Base-by-base conservation (phyloP, 192 early-diverging fungal species). In the Coemansia umbellata region DNA sequence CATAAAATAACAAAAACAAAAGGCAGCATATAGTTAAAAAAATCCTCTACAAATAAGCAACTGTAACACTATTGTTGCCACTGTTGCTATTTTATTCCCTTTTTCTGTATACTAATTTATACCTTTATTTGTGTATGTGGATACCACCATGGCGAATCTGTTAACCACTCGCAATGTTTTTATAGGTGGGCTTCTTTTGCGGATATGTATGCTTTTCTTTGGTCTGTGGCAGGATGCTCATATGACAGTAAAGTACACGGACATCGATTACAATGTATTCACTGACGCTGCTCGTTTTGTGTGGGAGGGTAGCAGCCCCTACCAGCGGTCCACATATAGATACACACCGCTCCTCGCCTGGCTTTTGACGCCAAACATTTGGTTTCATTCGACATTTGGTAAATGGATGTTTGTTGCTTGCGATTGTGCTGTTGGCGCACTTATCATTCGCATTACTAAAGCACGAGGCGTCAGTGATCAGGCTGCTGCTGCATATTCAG, bases 231-330 rank as follows among this genome's bases (percentile, higher is more conserved):
- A 97, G 62, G 96, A 99, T 60, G 76, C 79, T 4, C 71, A 91
- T 39, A 82, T 90, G 47, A 81, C 85, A 18, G 90, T 99, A n/a
- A 96, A 96, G 50, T 99, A 94, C 68, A 99, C 97, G 3, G 97
- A 99, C 55, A 87, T 99, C 50, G 97, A 99, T 74, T 99, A 99
- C 74, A 73, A 80, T 21, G 97, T 99, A 31, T 97, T 97, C 52
- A 88, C 90, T 27, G 97, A 99, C 66, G 97, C 93, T 1, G 90
- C 97, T 5, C 72, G 81, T 30, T 86, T 82, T 60, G 84, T 97
- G 21, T 78, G 82, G 35, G 37, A 69, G 5, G 89, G 89, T 7
- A 43, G 54, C 35, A 91, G 86, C 3, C 97, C 97, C 0, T 99
- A 96, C 58, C 69, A 78, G 37, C 87, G 97, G 18, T 89, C 86